Evolutionary conservation across 139 green algal species (phyloP).

Genomic region (Chlorella ohadii): DNA sequence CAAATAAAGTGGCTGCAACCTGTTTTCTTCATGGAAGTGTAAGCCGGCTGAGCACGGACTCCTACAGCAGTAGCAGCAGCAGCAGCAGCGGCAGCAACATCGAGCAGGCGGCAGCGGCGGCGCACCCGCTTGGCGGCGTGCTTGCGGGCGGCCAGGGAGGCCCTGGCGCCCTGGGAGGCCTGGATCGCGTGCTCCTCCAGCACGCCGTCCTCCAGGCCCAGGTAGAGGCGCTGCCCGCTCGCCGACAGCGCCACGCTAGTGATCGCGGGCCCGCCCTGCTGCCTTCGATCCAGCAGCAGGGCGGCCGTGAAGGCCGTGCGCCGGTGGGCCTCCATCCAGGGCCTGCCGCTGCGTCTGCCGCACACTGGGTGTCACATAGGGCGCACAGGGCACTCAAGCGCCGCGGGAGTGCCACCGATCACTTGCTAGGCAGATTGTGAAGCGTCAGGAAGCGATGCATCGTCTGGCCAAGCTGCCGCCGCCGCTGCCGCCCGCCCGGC

Average conservation of each 20-base stretch:
- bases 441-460: no score
- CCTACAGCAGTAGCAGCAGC: background rate
- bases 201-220: conserved; percentile 59
- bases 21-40: no score
- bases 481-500: no score
- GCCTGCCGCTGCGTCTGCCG: no score
- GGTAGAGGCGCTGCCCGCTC: conserved; percentile 37
- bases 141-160: conserved; percentile 49
- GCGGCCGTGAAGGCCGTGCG: conserved; percentile 18
- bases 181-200: conserved; percentile 57
- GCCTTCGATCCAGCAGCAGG: conserved; percentile 5
- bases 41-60: no score
- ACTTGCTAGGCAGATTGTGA: no score
- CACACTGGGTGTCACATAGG: no score
- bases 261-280: conserved; percentile 27
- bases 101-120: background rate
- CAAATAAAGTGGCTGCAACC: no score
- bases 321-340: background rate
- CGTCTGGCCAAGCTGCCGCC: no score
- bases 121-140: conserved; percentile 54
- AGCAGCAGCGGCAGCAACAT: no score
- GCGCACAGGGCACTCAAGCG: no score
- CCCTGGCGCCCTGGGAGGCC: background rate
- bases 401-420: no score
- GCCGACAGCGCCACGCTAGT: conserved; percentile 44